A percentile compares a stretch with the other conserved stretches of the same genome.
Evolutionary conservation across 176 grass and related monocot species (phyloP).

Genomic region (Triticum turgidum): DNA sequence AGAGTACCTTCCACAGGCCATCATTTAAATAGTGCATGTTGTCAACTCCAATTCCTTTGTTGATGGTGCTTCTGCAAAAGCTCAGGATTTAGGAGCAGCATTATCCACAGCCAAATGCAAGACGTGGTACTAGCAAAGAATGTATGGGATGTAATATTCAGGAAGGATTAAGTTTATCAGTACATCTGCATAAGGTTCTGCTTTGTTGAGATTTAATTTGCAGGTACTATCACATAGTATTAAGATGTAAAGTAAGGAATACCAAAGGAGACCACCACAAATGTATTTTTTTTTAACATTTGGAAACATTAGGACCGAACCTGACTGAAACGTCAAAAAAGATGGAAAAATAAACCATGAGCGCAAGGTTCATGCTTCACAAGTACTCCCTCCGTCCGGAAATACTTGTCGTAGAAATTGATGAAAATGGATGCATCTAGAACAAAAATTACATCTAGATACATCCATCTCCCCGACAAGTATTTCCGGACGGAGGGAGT

Average conservation of each 20-base stretch:
- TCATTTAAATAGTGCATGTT: conserved; percentile 99
- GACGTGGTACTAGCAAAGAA: not conserved
- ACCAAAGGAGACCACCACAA: not conserved
- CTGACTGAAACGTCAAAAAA: not conserved
- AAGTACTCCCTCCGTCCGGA: not conserved
- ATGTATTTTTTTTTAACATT: not conserved
- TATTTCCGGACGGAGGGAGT: too few relatives aligned
- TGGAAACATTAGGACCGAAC: not conserved
- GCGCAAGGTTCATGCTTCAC: not conserved
- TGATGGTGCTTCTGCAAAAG: conserved; percentile 72
- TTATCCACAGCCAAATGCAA: not conserved
- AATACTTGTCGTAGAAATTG: too few relatives aligned
- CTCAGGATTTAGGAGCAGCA: conserved; percentile 17
- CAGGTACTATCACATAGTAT: not conserved
- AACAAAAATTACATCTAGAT: not conserved
- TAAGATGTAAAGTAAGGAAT: not conserved
- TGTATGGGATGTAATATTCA: not conserved
- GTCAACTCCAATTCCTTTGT: conserved; percentile 98
- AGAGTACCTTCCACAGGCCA: conserved; percentile 93
- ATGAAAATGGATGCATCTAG: too few relatives aligned
- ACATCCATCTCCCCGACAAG: too few relatives aligned
- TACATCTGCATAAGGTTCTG: not conserved
- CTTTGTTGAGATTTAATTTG: not conserved
- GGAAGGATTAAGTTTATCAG: not conserved
- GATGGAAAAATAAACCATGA: not conserved